Evolutionary conservation across 2,329 filamentous ascomycete genomes (phyloP), one percentile per base, ranked within the genome.

Genomic region (Chaetomium globosum): DNA sequence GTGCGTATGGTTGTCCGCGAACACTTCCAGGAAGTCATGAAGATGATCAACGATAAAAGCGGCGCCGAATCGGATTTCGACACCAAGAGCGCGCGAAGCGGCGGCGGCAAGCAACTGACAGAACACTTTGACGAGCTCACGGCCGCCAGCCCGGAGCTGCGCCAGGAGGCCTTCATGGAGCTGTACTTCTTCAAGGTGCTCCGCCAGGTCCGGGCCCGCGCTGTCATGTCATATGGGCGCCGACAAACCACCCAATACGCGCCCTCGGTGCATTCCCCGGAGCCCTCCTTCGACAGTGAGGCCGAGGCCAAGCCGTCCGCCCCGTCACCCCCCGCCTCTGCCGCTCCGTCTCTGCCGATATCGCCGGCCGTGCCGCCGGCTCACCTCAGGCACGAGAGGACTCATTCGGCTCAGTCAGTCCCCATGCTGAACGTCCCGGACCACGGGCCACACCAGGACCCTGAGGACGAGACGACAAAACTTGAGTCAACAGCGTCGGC

Each of bases 141-240:
- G 62, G 74, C 78, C 10, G 80, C 80, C 0, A 76, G 78, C 13
- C 80, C 82, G 0, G 82, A 84, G 30, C 78, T 81, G 19, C 79
- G 82, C 39, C 82, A 85, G 66, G 73, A 78, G 26, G 76, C 76
- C 12, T 78, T 86, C n/a, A 80, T 86, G 76, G 74, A 79, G 2
- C 80, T 83, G 1, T 86, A 86, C 70, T 86, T 85, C 67, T 68
- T 76, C 12, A 70, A 75, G 0, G 76, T 86, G 16, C 77, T 79
- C 5, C 74, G 69, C 2, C 72, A 74, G 3, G 81, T 84, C 2
- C 73, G 80, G 12, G 69, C 72, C 6, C 72, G 74, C 10, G 76
- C 79, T 4, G 68, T 72, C 43, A 68, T 65, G 16, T 74, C 74
- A 46, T 69, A 70, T 61, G 46, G 71, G 73, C 69, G 62, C 23